Evolutionary conservation across 148 eudicot species (phyloP).

Genomic region (Mesembryanthemum crystallinum): DNA sequence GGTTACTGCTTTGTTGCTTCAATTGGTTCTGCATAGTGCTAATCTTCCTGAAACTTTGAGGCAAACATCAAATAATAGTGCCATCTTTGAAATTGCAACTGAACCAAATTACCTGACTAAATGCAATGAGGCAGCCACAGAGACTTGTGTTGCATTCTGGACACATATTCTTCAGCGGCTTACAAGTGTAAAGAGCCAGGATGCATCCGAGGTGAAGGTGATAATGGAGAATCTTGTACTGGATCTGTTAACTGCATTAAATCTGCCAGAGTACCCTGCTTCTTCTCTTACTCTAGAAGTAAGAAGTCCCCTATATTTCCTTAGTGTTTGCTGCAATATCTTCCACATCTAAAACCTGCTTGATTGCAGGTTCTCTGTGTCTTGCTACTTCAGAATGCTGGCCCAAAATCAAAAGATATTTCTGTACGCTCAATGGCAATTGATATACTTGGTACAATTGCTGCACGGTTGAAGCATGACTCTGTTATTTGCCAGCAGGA

Average conservation of each 20-base stretch:
- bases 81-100: constrained; percentile 54
- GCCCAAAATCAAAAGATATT: constrained; percentile 84
- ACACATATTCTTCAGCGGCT: constrained; percentile 83
- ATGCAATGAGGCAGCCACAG: constrained; percentile 88
- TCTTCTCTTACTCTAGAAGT: constrained; percentile 89
- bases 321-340: constrained; percentile 7
- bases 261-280: constrained; percentile 96
- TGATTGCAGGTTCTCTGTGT: constrained; percentile 93
- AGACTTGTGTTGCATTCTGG: constrained; percentile 91
- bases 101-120: constrained; percentile 56
- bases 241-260: constrained; percentile 76
- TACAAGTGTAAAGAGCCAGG: constrained; percentile 70
- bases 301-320: constrained; percentile 14
- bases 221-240: constrained; percentile 82
- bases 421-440: constrained; percentile 84
- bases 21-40: constrained; percentile 80
- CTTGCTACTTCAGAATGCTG: constrained; percentile 94
- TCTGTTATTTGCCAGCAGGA: constrained; percentile 60
- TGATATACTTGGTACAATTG: constrained; percentile 91
- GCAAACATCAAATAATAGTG: constrained; percentile 42
- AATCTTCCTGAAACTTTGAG: constrained; percentile 84
- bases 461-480: constrained; percentile 89
- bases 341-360: constrained; percentile 26
- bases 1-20: constrained; percentile 77
- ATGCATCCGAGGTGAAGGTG: constrained; percentile 77